phyloP scores from a whole-genome alignment of 768 basidiomycete genomes.

The Cyclocybe aegerita region DNA sequence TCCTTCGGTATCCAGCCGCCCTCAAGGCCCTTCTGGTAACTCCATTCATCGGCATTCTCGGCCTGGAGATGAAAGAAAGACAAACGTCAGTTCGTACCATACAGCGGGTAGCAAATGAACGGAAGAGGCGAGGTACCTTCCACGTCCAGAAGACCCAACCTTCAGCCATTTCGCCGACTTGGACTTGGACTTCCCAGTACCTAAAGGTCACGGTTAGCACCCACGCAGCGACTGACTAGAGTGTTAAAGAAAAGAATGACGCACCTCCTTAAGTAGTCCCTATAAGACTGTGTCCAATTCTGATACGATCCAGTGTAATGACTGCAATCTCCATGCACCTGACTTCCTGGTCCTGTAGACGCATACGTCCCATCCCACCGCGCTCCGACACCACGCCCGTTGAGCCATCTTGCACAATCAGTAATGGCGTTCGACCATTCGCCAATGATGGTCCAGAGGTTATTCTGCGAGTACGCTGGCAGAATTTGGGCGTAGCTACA shows the following conservation, averaged over 20 bases:
- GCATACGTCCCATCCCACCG: slow-evolving; percentile 62
- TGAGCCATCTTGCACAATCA: slow-evolving; percentile 79
- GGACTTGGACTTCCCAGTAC: slow-evolving; percentile 82
- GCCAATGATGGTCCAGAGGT: slow-evolving; percentile 75
- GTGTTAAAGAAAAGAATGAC: slow-evolving; percentile 18
- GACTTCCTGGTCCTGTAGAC: slow-evolving; percentile 36
- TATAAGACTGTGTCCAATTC: slow-evolving; percentile 63
- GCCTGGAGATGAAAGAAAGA: slow-evolving; percentile 11
- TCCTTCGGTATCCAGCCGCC: slow-evolving; percentile 79
- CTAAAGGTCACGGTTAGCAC: slow-evolving; percentile 24
- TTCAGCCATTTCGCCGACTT: slow-evolving; percentile 66
- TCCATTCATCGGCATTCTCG: slow-evolving; percentile 75
- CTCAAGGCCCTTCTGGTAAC: slow-evolving; percentile 69
- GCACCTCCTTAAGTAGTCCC: slow-evolving; percentile 58
- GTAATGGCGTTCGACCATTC: slow-evolving; percentile 79
- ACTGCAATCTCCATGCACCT: slow-evolving; percentile 58
- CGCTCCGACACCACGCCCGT: slow-evolving; percentile 70
- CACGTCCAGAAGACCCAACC: slow-evolving; percentile 82
- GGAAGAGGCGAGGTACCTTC: slow-evolving; percentile 68
- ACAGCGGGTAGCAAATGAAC: neutral
- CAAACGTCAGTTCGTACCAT: neutral
- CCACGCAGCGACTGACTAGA: neutral
- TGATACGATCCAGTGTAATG: slow-evolving; percentile 60
- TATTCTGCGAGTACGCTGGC: slow-evolving; percentile 43
- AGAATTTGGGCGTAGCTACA: slow-evolving; percentile 52